A percentile compares a stretch with the other conserved stretches of the same genome.
These are phyloP conservation scores for Ophiorrhiza pumila DNA, from an alignment of 257 asterid species.

Conservation along the genomic window DNA sequence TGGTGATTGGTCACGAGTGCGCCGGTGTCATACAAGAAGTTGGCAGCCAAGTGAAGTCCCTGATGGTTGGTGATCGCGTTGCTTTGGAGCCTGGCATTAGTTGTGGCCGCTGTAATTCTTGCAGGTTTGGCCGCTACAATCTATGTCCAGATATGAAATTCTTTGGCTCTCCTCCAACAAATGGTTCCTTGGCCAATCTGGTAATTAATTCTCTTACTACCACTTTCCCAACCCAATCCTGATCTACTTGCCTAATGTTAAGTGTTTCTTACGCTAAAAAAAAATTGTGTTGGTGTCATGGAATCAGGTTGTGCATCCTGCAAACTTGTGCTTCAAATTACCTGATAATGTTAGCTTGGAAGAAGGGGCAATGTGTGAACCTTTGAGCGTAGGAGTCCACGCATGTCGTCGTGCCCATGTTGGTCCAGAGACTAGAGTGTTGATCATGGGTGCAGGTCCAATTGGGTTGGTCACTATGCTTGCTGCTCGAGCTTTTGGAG, in stretches of 20 bases:
- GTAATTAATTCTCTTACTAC: constrained; percentile 22
- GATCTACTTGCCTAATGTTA: background rate
- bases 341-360: constrained; percentile 86
- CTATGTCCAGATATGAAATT: constrained; percentile 93
- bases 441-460: constrained; percentile 95
- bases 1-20: constrained; percentile 97
- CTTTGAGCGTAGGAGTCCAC: constrained; percentile 89
- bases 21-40: constrained; percentile 85
- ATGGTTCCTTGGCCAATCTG: constrained; percentile 95
- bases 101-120: constrained; percentile 69
- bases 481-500: constrained; percentile 88
- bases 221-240: background rate
- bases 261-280: background rate
- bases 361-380: constrained; percentile 99
- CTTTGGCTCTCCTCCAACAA: constrained; percentile 85
- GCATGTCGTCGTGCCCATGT: constrained; percentile 91
- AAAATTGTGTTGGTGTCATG: background rate
- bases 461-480: constrained; percentile 84
- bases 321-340: constrained; percentile 77
- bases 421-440: constrained; percentile 73
- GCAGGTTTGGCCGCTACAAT: constrained; percentile 83
- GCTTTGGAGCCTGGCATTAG: constrained; percentile 89
- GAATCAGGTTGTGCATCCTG: constrained; percentile 88
- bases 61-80: constrained; percentile 73
- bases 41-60: constrained; percentile 62